These are phyloP conservation scores for Nematodospora valgi DNA, from an alignment of 805 yeast genomes.

Conservation along the genomic window DNA sequence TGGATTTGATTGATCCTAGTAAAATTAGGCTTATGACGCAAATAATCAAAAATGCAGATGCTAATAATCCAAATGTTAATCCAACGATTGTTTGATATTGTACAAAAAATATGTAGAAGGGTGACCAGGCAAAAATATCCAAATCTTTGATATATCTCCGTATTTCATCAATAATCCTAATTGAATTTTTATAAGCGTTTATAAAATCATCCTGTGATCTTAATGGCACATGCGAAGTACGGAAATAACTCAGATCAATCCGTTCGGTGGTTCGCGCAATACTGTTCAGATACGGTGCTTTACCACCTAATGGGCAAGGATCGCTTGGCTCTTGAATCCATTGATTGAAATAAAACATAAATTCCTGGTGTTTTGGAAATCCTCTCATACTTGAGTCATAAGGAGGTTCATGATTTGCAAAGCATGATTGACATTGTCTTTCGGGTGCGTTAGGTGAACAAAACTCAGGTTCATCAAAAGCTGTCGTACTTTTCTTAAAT, in stretches of 20 bases:
- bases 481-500: constrained; percentile 44
- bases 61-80: constrained; percentile 54
- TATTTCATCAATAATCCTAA: constrained; percentile 61
- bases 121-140: constrained; percentile 83
- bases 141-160: constrained; percentile 36
- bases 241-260: constrained; percentile 62
- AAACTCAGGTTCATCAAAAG: constrained; percentile 34
- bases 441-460: constrained; percentile 68
- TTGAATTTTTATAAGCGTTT: constrained; percentile 68
- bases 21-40: constrained; percentile 51
- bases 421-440: constrained; percentile 73
- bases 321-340: constrained; percentile 88
- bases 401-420: constrained; percentile 49
- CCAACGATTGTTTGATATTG: constrained; percentile 70
- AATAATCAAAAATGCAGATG: constrained; percentile 51
- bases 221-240: constrained; percentile 77
- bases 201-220: constrained; percentile 84
- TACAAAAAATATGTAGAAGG: constrained; percentile 88
- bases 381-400: constrained; percentile 79
- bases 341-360: constrained; percentile 65
- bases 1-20: constrained; percentile 64
- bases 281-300: constrained; percentile 78
- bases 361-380: constrained; percentile 70
- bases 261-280: constrained; percentile 41
- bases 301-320: constrained; percentile 93